phyloP scores from a whole-genome alignment of 2,329 filamentous ascomycete species.

The Zasmidium cellare region DNA sequence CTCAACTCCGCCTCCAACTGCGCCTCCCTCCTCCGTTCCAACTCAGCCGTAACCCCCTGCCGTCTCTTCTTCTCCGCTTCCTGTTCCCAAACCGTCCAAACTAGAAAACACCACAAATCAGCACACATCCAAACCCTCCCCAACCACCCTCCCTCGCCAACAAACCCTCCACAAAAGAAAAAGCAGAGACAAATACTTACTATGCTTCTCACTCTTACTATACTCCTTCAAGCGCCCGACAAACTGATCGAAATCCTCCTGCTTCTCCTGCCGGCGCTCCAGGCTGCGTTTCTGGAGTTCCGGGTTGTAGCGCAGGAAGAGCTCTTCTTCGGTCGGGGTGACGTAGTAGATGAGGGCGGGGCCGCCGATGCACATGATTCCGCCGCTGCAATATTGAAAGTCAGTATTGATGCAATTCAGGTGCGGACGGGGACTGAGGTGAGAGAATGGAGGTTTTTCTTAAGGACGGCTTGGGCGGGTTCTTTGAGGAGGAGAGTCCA shows the following conservation, averaged over 20 bases:
- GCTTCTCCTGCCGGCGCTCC: constrained; percentile 71
- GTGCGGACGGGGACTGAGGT: constrained; percentile 1
- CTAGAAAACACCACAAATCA: constrained; percentile 19
- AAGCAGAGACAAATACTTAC: constrained; percentile 53
- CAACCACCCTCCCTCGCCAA: not conserved
- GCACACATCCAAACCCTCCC: not conserved
- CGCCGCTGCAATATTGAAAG: constrained; percentile 57
- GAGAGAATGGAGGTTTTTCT: constrained; percentile 14
- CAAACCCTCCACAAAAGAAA: too few species aligned
- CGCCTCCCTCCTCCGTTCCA: constrained; percentile 32
- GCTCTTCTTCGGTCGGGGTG: constrained; percentile 83
- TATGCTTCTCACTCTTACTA: constrained; percentile 87
- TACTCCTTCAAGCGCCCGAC: constrained; percentile 81
- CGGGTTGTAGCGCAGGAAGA: constrained; percentile 85
- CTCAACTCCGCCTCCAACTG: constrained; percentile 30
- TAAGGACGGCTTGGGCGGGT: too few species aligned
- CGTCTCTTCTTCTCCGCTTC: constrained; percentile 28
- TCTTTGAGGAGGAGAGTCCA: too few species aligned
- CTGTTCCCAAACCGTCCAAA: constrained; percentile 39
- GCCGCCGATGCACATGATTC: constrained; percentile 73
- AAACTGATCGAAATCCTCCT: constrained; percentile 89
- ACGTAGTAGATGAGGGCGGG: constrained; percentile 80
- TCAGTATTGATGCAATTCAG: not conserved
- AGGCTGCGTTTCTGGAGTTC: constrained; percentile 87
- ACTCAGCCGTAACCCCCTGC: constrained; percentile 26